Base-by-base conservation (phyloP, 306 rosid genomes). In the Potentilla sterilis region DNA sequence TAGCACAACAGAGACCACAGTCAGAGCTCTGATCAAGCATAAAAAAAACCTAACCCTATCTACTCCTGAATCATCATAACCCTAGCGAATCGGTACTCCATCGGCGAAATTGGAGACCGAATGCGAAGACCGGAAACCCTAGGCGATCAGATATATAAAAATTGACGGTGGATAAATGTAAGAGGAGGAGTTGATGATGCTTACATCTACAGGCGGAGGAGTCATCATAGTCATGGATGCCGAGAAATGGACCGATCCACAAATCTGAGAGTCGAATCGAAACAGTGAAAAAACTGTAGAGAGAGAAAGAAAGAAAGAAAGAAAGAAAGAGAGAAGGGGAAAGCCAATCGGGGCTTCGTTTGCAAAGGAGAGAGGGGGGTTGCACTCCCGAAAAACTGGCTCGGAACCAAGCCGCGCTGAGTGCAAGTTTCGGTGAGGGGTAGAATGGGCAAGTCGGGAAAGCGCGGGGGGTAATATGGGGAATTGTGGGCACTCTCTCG, bases 161-260 rank as follows among this genome's bases (percentile, higher is more conserved):
- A 48, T 35, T 15, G 63, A 38, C 18, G 63, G 37, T 24, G 41
- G 63, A 44, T 32, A 57, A 51, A 67, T 49, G 54, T 32, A 28
- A 54, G 65, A 64, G 72, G 24, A 68, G 59, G 51, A 80, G 77
- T 52, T 19, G 46, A 74, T 47, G 52, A 79, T 46, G 44, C 54
- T 54, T 84, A 84, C 90, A 77, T 84, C 90, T 21, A 84, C 38
- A 19, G 90, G 85, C 2, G 88, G 86, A 63, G 88, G 85, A 80
- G 85, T 87, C 82, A 84, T 78, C 82, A 87, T 75, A 77, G 90
- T 87, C 90, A 87, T 87, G 72, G 88, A 76, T 64, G 76, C 73
- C 69, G 81, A 75, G 69, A 72, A 58, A 72, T 13, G 59, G 67
- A 57, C 67, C 80, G 90, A 86, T 87, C 88, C 82, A 75, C 73